A percentile compares a stretch with the other conserved stretches of the same genome.
Conservation (phyloP, 805 yeast species). For the Dipodascus albidus region DNA sequence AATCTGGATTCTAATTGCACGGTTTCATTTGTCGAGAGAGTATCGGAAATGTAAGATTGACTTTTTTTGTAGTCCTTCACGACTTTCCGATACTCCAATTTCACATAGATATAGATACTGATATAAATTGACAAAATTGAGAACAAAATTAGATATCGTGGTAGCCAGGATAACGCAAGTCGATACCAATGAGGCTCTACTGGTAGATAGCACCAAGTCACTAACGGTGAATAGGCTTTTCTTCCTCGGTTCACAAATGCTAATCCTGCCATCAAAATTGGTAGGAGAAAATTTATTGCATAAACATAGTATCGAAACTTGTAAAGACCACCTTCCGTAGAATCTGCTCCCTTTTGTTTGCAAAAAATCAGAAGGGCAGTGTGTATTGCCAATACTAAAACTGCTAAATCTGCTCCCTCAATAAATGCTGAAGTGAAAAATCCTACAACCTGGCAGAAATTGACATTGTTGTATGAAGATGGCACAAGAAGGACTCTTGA, state of each 20-base stretch:
- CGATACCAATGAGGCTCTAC: conserved; percentile 61
- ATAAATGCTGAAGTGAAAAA: conserved; percentile 68
- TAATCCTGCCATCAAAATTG: conserved; percentile 38
- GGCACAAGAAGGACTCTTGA: conserved; percentile 26
- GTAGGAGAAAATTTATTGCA: conserved; percentile 34
- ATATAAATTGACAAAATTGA: conserved; percentile 51
- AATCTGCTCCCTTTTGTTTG: conserved; percentile 16
- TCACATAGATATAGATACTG: conserved; percentile 60
- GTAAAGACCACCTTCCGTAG: conserved; percentile 3
- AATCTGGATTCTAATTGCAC: too few species aligned
- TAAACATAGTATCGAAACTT: conserved; percentile 38
- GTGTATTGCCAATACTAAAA: conserved; percentile 70
- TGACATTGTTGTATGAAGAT: conserved; percentile 27
- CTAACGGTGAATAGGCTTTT: conserved; percentile 38
- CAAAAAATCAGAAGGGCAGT: conserved; percentile 60
- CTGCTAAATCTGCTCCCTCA: conserved; percentile 79
- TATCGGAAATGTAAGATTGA: neutral
- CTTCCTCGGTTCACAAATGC: conserved; percentile 51
- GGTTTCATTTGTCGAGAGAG: neutral
- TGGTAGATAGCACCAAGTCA: conserved; percentile 55
- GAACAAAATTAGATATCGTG: conserved; percentile 55
- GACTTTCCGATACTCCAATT: conserved; percentile 14
- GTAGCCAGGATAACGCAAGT: conserved; percentile 66
- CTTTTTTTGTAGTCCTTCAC: neutral
- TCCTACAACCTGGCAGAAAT: conserved; percentile 58